Conservation (phyloP, 768 basidiomycete genomes). For the Nidularia sp. region DNA sequence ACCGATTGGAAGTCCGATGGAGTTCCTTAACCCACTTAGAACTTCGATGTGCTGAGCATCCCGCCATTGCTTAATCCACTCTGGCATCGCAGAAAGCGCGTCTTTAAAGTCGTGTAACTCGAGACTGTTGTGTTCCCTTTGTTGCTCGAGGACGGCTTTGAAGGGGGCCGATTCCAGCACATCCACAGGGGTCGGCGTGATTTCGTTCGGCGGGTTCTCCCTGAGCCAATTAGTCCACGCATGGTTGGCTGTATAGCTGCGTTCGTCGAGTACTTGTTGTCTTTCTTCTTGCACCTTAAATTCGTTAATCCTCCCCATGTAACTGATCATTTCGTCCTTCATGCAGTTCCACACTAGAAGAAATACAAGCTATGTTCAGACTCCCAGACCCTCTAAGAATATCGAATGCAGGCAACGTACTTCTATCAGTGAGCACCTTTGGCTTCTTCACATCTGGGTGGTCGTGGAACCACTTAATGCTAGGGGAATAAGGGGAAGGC, state of each 20-base stretch:
- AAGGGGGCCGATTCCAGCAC: slow-evolving; percentile 11
- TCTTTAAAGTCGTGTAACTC: neutral
- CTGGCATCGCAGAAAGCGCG: neutral
- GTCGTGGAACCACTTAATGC: slow-evolving; percentile 3
- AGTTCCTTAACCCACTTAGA: neutral
- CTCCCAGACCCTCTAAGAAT: no score
- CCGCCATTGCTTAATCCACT: neutral
- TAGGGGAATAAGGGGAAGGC: neutral
- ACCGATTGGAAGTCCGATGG: no score
- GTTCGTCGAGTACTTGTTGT: slow-evolving; percentile 9
- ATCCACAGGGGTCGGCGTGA: slow-evolving; percentile 22
- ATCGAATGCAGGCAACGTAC: slow-evolving; percentile 5
- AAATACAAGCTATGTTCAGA: neutral
- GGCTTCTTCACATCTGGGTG: slow-evolving; percentile 10
- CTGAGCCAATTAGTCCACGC: slow-evolving; percentile 17
- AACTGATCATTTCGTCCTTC: slow-evolving; percentile 16
- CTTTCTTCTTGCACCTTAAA: slow-evolving; percentile 14
- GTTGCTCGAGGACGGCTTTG: slow-evolving; percentile 10
- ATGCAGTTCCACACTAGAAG: slow-evolving; percentile 21
- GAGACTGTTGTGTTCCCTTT: neutral
- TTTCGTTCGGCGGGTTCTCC: slow-evolving; percentile 6
- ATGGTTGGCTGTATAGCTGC: slow-evolving; percentile 10
- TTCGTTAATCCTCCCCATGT: slow-evolving; percentile 16
- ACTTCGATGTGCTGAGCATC: neutral
- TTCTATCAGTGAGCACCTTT: slow-evolving; percentile 12